phyloP scores from a whole-genome alignment of 78 protist genomes.

The Dictyostelium firmibasis region DNA sequence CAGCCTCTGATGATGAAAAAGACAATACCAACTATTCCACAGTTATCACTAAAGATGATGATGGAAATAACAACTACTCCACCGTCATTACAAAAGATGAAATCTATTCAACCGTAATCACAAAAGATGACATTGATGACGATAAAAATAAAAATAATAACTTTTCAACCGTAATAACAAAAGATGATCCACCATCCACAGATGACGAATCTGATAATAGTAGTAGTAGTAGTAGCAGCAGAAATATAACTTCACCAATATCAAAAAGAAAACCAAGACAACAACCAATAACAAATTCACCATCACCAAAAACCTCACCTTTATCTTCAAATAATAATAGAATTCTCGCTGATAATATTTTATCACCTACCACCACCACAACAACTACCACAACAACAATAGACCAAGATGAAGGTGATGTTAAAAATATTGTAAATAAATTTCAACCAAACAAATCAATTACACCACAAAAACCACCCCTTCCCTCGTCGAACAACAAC shows the following conservation, averaged over 20 bases:
- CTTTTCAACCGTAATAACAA: neutral
- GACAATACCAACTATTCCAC: slow-evolving; percentile 15
- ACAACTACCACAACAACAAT: neutral
- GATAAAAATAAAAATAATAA: neutral
- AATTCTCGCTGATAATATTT: neutral
- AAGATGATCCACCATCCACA: slow-evolving; percentile 14
- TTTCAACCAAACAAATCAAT: neutral
- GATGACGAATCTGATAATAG: neutral
- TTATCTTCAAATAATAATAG: neutral
- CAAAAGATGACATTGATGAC: slow-evolving; percentile 17
- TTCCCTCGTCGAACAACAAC: neutral
- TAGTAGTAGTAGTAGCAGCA: neutral
- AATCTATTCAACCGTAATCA: slow-evolving; percentile 41
- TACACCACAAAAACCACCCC: slow-evolving; percentile 37
- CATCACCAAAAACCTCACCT: slow-evolving; percentile 18
- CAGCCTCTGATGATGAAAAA: slow-evolving; percentile 5
- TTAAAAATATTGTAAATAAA: neutral
- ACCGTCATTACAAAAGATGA: slow-evolving; percentile 62
- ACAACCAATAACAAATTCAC: neutral
- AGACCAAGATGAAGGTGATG: neutral
- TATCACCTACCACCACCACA: neutral
- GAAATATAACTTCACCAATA: neutral
- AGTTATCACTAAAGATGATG: slow-evolving; percentile 31
- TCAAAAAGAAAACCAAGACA: neutral
- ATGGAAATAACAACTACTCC: neutral